Percentiles rank a stretch among this genome's conserved stretches.
These are phyloP conservation scores for Scedosporium dehoogii DNA, from an alignment of 2,329 filamentous ascomycete genomes.

Conservation along the genomic window DNA sequence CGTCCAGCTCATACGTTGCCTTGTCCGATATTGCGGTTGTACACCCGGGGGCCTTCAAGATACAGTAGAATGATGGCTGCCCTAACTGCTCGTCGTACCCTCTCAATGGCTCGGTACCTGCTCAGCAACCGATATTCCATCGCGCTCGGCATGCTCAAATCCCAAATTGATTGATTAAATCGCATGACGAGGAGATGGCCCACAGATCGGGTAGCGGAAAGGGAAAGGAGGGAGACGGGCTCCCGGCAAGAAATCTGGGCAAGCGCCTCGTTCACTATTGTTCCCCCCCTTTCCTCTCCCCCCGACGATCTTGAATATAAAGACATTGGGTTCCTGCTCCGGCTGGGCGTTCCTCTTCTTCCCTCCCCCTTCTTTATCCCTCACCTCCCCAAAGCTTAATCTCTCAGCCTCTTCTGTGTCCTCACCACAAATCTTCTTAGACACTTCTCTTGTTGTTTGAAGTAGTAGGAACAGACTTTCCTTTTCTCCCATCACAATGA, in stretches of 20 bases:
- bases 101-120: neutral
- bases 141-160: neutral
- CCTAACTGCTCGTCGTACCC: neutral
- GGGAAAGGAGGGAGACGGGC: neutral
- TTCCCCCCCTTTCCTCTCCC: neutral
- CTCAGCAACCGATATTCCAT: neutral
- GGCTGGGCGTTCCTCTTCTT: neutral
- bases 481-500: conserved; percentile 19
- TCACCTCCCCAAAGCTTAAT: neutral
- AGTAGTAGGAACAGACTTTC: neutral
- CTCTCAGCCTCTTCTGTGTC: neutral
- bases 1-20: neutral
- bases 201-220: neutral
- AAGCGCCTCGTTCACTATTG: neutral
- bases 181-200: neutral
- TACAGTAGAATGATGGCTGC: neutral
- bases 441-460: neutral
- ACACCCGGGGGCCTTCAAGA: neutral
- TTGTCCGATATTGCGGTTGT: neutral
- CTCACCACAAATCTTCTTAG: neutral
- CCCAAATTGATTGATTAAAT: conserved; percentile 2
- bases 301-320: too few species aligned
- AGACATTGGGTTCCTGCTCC: neutral
- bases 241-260: neutral
- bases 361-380: neutral